These are phyloP conservation scores for Tulasnella sp. DNA, from an alignment of 768 basidiomycete species.

Conservation along the genomic window DNA sequence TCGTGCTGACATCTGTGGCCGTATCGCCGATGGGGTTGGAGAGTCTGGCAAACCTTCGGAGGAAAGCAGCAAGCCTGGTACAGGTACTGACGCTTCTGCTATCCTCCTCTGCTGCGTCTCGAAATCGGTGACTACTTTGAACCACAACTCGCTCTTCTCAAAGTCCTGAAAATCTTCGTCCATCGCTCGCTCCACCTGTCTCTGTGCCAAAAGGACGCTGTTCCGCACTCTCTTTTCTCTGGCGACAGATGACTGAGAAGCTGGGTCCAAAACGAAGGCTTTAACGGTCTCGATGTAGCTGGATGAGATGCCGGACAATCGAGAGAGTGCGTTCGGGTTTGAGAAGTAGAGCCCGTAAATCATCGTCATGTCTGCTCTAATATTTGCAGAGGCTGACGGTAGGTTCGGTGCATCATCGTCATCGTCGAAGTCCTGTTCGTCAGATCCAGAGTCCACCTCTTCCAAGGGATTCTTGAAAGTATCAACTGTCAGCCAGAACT, in stretches of 20 bases:
- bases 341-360: constrained; percentile 80
- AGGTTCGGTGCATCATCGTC: constrained; percentile 33
- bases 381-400: constrained; percentile 44
- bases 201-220: constrained; percentile 75
- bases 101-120: neutral
- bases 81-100: neutral
- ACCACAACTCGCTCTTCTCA: constrained; percentile 81
- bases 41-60: neutral
- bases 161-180: constrained; percentile 88
- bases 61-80: neutral
- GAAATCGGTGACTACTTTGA: constrained; percentile 71
- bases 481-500: constrained; percentile 97
- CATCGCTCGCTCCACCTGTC: constrained; percentile 81
- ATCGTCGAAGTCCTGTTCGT: constrained; percentile 47
- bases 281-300: constrained; percentile 64
- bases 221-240: constrained; percentile 52
- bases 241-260: constrained; percentile 30
- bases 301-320: constrained; percentile 45
- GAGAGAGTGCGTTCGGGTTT: constrained; percentile 47
- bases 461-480: constrained; percentile 96
- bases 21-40: neutral
- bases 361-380: constrained; percentile 81
- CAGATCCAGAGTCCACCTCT: constrained; percentile 45
- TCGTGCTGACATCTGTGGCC: neutral
- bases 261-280: constrained; percentile 46